Evolutionary conservation across 345 rosid species (phyloP).

Genomic region (Gossypium australe): DNA sequence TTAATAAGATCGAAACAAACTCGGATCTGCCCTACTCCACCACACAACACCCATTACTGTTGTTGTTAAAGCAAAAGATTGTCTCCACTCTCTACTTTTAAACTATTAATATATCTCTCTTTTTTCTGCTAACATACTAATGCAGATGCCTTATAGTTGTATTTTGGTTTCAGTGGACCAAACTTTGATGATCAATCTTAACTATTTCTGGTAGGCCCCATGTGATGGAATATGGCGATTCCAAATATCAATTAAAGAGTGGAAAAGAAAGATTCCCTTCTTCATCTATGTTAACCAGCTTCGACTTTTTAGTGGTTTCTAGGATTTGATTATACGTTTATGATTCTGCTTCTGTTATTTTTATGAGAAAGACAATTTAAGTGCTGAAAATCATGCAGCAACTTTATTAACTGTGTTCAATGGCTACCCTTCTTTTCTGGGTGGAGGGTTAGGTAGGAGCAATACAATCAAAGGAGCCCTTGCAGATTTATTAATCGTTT

Average conservation of each 20-base stretch:
- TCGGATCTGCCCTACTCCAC: neutral
- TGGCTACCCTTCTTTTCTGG: conserved; percentile 12
- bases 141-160: neutral
- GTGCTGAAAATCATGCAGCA: conserved; percentile 8
- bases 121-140: neutral
- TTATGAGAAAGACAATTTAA: neutral
- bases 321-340: neutral
- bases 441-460: conserved; percentile 2
- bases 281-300: neutral
- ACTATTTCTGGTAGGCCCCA: neutral
- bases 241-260: neutral
- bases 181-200: neutral
- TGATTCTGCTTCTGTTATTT: neutral
- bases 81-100: conserved; percentile 7
- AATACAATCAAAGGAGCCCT: neutral
- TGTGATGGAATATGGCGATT: neutral
- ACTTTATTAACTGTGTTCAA: neutral
- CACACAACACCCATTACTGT: neutral
- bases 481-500: neutral
- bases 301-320: neutral
- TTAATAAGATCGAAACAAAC: neutral
- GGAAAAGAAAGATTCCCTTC: neutral
- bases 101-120: neutral
- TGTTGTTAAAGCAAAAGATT: conserved; percentile 3
- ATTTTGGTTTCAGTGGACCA: neutral